phyloP scores from a whole-genome alignment of 1,139 yeast species.

The Kodamaea ohmeri region DNA sequence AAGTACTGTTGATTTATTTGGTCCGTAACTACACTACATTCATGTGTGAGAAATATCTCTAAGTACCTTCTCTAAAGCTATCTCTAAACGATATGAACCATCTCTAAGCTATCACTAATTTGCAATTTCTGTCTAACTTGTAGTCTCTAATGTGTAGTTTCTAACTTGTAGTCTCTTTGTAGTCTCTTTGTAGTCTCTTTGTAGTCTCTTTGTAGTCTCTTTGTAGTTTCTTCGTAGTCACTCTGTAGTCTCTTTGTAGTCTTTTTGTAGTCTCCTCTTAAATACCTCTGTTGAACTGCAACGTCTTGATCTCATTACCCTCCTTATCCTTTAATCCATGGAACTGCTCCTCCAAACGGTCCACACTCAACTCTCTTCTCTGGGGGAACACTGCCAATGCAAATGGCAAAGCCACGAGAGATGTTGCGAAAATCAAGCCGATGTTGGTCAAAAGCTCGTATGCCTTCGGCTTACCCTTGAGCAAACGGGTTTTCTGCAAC shows the following conservation, averaged over 20 bases:
- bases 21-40: too few species aligned
- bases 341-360: slow-evolving; percentile 62
- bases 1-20: too few species aligned
- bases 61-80: too few species aligned
- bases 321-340: slow-evolving; percentile 56
- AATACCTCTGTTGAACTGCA: slow-evolving; percentile 92
- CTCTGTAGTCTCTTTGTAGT: not conserved
- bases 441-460: slow-evolving; percentile 70
- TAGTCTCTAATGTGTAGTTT: too few species aligned
- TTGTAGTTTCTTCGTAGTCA: not conserved
- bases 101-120: too few species aligned
- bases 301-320: slow-evolving; percentile 58
- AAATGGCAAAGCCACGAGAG: slow-evolving; percentile 86
- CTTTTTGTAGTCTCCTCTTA: slow-evolving; percentile 24
- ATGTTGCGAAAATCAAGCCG: slow-evolving; percentile 80
- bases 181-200: too few species aligned
- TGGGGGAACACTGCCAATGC: slow-evolving; percentile 96
- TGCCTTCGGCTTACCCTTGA: slow-evolving; percentile 64
- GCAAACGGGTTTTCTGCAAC: slow-evolving; percentile 61
- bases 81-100: too few species aligned
- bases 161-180: too few species aligned
- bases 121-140: too few species aligned
- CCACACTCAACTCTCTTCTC: slow-evolving; percentile 58
- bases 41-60: too few species aligned
- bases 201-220: too few species aligned